Evolutionary conservation across 1,139 yeast species (phyloP), one percentile per base, ranked within the genome.

Genomic region (Yamadazyma buinensis): DNA sequence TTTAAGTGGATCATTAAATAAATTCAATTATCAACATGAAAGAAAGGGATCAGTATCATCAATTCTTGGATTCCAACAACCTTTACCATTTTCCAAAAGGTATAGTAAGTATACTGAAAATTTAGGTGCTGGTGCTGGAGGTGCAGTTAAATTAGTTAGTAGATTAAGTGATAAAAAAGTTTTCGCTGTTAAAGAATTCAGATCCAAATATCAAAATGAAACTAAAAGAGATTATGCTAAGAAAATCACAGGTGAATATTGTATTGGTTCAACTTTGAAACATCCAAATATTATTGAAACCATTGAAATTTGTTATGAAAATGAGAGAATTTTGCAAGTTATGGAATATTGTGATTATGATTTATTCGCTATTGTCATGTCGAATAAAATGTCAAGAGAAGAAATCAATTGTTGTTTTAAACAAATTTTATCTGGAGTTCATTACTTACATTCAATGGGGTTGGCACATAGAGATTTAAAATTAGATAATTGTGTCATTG

Each of bases 61-160:
- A 21, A 47, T 63, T 14, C 11, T 26, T 13, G 51, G 49, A 32
- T 36, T 43, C 12, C 59, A 54, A 30, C 69, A 60, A 32, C 65
- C 56, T 36, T 46, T 67, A 25, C 78, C 95, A 2, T 77, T 83
- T 43, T 74, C 84, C 15, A 86, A 84, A 52, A 69, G 90, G 42
- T 90, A 88, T 54, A 78, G 87, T 33, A 84, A 82, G 52, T 76
- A 81, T 34, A 95, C 95, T 32, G 94, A 87, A 50, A 84, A 78
- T 38, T 68, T 90, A 29, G 97, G 97, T 31, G 95, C 95, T 9
- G 97, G 97, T 39, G 97, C 97, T 3, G 97, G 97, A 28, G 97
- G 97, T 5, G 75, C 92, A 3, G 97, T 90, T 23, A 77, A 81
- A 48, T 65, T 90, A 35, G 82, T 87, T 22, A 80, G 74, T 28